A percentile compares a stretch with the other conserved stretches of the same genome.
Evolutionary conservation across 2,329 filamentous ascomycete genomes (phyloP).

Genomic region (Talaromyces atroroseus): DNA sequence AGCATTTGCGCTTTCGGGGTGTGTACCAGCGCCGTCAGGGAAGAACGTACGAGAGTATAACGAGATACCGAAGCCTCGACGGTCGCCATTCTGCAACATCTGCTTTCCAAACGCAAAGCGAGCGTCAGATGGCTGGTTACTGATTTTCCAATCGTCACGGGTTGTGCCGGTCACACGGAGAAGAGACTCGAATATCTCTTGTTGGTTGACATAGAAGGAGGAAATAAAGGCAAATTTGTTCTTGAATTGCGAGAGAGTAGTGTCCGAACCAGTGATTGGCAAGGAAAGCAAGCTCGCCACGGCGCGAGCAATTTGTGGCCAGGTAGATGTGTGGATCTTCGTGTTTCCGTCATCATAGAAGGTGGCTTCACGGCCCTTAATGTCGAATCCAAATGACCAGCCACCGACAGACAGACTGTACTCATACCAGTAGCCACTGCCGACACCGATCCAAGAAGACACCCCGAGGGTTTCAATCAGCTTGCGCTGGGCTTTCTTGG

Average conservation of each 20-base stretch:
- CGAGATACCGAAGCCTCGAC: conserved; percentile 42
- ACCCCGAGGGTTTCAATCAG: conserved; percentile 38
- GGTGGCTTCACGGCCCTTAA: conserved; percentile 38
- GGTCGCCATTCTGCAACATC: conserved; percentile 34
- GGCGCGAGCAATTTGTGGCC: conserved; percentile 50
- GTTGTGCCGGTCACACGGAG: conserved; percentile 54
- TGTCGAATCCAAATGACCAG: conserved; percentile 46
- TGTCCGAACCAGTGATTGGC: conserved; percentile 31
- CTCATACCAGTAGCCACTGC: conserved; percentile 52
- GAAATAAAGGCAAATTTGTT: conserved; percentile 50
- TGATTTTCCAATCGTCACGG: conserved; percentile 57
- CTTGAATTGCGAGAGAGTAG: conserved; percentile 40
- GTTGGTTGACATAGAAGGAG: conserved; percentile 56
- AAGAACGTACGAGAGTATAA: conserved; percentile 56
- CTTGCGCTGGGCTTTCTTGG: conserved; percentile 24
- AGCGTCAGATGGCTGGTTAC: conserved; percentile 41
- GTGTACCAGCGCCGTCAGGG: conserved; percentile 35
- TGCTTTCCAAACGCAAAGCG: conserved; percentile 48
- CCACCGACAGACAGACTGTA: conserved; percentile 40
- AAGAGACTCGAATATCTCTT: conserved; percentile 59
- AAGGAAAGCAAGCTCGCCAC: conserved; percentile 51
- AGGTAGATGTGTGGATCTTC: conserved; percentile 55
- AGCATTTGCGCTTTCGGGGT: conserved; percentile 31
- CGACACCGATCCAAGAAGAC: conserved; percentile 40
- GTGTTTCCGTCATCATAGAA: conserved; percentile 54